Conservation (phyloP, 1,284 basidiomycete species). For the Trichosporon sp. region DNA sequence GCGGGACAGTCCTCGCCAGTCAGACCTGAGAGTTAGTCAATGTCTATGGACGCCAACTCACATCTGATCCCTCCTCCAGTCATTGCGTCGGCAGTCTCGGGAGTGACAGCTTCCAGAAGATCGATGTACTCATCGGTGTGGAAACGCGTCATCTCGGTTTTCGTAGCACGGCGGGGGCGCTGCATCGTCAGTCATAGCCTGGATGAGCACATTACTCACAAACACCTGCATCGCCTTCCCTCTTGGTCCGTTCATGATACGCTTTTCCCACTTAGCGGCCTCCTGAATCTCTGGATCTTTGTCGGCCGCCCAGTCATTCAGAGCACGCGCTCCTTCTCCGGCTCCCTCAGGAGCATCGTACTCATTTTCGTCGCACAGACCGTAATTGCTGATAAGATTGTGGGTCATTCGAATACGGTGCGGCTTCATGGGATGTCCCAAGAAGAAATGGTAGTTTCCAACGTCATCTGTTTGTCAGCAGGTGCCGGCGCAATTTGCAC, state of each 20-base stretch:
- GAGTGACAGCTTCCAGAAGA: slow-evolving; percentile 78
- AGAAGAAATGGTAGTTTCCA: slow-evolving; percentile 63
- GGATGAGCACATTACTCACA: slow-evolving; percentile 52
- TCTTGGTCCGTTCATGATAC: slow-evolving; percentile 30
- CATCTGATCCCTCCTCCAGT: slow-evolving; percentile 78
- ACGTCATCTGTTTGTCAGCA: slow-evolving; percentile 32
- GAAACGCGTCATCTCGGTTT: slow-evolving; percentile 81
- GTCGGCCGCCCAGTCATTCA: slow-evolving; percentile 26
- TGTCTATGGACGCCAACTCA: slow-evolving; percentile 49
- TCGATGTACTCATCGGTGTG: slow-evolving; percentile 98
- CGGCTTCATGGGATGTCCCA: slow-evolving; percentile 91
- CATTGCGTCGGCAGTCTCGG: slow-evolving; percentile 76
- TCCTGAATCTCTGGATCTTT: slow-evolving; percentile 22
- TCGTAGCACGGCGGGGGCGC: slow-evolving; percentile 74
- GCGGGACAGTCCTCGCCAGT: slow-evolving; percentile 93
- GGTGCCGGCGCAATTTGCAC: background rate
- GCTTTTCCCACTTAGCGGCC: slow-evolving; percentile 26
- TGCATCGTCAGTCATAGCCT: slow-evolving; percentile 33
- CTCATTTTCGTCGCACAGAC: slow-evolving; percentile 53
- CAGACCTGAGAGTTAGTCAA: slow-evolving; percentile 56
- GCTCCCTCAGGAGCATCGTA: slow-evolving; percentile 24
- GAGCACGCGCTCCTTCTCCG: slow-evolving; percentile 24
- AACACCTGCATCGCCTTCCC: slow-evolving; percentile 73
- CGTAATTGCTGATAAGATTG: slow-evolving; percentile 83
- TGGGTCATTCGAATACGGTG: slow-evolving; percentile 89